These are phyloP conservation scores for Blepharisma japonicum DNA, from an alignment of 73 alveolate species.

Conservation along the genomic window DNA sequence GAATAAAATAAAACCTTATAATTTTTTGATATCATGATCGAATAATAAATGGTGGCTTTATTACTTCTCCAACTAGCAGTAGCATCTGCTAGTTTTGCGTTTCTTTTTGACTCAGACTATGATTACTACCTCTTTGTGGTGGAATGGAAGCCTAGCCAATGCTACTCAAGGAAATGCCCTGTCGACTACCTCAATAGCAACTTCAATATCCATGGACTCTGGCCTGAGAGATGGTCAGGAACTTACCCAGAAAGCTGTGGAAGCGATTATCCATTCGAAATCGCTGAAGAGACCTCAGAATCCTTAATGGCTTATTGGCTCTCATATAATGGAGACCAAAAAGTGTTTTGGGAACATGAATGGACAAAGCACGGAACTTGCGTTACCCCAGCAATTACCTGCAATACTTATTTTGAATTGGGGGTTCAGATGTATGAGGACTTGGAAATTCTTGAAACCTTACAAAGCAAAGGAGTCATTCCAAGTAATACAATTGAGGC, in stretches of 20 bases:
- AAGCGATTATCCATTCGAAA: not conserved
- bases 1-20: too few relatives aligned
- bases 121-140: not conserved
- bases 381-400: not conserved
- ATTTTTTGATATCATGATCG: too few relatives aligned
- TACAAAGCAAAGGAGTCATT: not conserved
- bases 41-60: too few relatives aligned
- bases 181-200: not conserved
- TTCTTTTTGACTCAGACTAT: not conserved
- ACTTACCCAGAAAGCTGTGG: not conserved
- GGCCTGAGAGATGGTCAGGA: slow-evolving; percentile 9
- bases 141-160: not conserved
- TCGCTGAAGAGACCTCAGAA: not conserved
- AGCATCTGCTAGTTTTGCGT: too few relatives aligned
- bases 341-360: not conserved
- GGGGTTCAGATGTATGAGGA: not conserved
- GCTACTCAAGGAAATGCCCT: not conserved
- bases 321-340: not conserved
- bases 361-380: slow-evolving; percentile 1
- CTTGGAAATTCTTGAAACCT: not conserved
- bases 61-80: too few relatives aligned
- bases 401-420: not conserved
- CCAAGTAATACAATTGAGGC: not conserved
- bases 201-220: slow-evolving; percentile 5
- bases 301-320: not conserved